Conservation (phyloP, 176 grass and related monocot species). For the Chloris gayana region DNA sequence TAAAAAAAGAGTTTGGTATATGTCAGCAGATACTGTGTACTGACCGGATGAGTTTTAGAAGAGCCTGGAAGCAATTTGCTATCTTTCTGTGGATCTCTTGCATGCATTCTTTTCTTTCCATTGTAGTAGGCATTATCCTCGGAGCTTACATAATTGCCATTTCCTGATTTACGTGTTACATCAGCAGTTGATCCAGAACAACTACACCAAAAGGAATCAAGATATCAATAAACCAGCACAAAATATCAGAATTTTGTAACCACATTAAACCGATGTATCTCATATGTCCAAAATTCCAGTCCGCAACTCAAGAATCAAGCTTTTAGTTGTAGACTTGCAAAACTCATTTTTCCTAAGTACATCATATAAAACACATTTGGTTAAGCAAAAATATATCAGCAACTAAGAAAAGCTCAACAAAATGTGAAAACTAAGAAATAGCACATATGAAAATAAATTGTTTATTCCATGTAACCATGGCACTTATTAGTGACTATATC, state of each 20-base stretch:
- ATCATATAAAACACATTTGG: no score
- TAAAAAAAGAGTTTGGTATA: conserved; percentile 68
- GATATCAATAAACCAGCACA: conserved; percentile 38
- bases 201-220: conserved; percentile 57
- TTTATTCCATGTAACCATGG: no score
- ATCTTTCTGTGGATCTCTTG: conserved; percentile 65
- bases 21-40: conserved; percentile 70
- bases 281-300: conserved; percentile 89
- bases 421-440: no score
- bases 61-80: conserved; percentile 34
- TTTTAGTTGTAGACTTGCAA: conserved; percentile 59
- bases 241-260: background rate
- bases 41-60: conserved; percentile 70
- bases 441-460: no score
- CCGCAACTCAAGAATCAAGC: conserved; percentile 89
- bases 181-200: conserved; percentile 62
- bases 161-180: conserved; percentile 51
- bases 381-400: no score
- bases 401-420: no score
- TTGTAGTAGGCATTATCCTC: conserved; percentile 77
- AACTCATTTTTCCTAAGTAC: conserved; percentile 50
- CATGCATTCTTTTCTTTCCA: conserved; percentile 70
- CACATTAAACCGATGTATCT: conserved; percentile 28
- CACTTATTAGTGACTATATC: no score
- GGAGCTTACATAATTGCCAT: conserved; percentile 73